Evolutionary conservation across 345 rosid genomes (phyloP).

Genomic region (Sonneratia caseolaris): DNA sequence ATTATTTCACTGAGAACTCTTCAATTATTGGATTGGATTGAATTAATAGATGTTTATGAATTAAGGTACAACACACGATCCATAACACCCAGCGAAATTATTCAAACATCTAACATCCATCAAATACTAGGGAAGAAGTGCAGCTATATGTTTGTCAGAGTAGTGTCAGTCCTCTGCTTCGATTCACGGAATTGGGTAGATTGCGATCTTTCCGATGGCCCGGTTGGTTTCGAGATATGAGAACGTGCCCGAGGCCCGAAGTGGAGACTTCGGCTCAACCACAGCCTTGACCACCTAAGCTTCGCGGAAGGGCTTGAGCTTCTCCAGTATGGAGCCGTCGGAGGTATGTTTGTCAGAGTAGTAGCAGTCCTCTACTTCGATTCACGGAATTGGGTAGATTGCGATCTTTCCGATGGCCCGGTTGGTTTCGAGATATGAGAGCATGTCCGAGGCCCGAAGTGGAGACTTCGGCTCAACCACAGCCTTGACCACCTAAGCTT

Average conservation of each 20-base stretch:
- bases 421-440: conserved; percentile 59
- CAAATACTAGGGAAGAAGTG: too few species aligned
- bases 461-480: conserved; percentile 71
- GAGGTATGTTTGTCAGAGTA: conserved; percentile 16
- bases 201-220: too few species aligned
- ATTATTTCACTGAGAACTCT: too few species aligned
- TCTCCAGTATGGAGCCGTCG: conserved; percentile 56
- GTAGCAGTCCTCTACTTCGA: not conserved
- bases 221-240: conserved; percentile 58
- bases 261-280: conserved; percentile 69
- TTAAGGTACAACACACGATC: too few species aligned
- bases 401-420: conserved; percentile 64
- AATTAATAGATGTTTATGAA: too few species aligned
- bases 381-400: conserved; percentile 50
- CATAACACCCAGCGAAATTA: too few species aligned
- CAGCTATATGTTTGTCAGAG: too few species aligned
- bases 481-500: conserved; percentile 62
- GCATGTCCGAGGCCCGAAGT: conserved; percentile 61
- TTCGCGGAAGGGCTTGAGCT: conserved; percentile 60
- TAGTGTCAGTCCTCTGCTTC: not conserved
- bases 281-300: conserved; percentile 62
- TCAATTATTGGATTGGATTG: too few species aligned
- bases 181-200: conserved; percentile 46
- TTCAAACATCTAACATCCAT: too few species aligned
- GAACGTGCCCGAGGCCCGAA: conserved; percentile 63